Evolutionary conservation across 164 flowering plant genomes (phyloP).

Genomic region (Liquidambar formosana): DNA sequence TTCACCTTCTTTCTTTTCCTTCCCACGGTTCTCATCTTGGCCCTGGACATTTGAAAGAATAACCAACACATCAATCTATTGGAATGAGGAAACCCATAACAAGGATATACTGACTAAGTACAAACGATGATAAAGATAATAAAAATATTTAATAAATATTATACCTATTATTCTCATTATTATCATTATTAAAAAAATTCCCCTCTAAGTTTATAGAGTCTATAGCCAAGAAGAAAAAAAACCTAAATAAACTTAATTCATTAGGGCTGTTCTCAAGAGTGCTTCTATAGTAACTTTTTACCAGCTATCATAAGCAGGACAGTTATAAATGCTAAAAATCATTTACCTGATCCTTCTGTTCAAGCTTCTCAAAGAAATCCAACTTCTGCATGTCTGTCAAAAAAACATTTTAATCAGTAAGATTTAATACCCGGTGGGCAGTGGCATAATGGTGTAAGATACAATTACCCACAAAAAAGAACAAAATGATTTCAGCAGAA

Average conservation of each 20-base stretch:
- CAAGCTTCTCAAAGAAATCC: conserved; percentile 51
- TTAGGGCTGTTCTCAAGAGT: neutral
- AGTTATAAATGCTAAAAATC: neutral
- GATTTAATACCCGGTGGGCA: neutral
- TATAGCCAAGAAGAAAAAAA: neutral
- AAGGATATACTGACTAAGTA: neutral
- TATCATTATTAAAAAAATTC: neutral
- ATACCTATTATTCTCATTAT: neutral
- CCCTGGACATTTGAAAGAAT: conserved; percentile 25
- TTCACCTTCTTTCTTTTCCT: conserved; percentile 37
- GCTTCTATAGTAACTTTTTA: neutral
- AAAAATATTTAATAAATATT: neutral
- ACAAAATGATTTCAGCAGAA: neutral
- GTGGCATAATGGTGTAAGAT: too few relatives aligned
- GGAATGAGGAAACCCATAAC: neutral
- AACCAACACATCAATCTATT: neutral
- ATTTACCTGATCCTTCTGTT: conserved; percentile 34
- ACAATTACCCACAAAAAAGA: neutral
- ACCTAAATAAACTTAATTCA: neutral
- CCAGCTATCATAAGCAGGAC: neutral
- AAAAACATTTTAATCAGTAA: conserved; percentile 1
- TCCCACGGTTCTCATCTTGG: conserved; percentile 24
- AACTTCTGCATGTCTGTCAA: conserved; percentile 38
- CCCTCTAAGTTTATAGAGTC: neutral
- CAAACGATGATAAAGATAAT: neutral